A percentile compares a stretch with the other conserved stretches of the same genome.
phyloP scores from a whole-genome alignment of 2,329 filamentous ascomycete genomes.

The Exophiala sp. region DNA sequence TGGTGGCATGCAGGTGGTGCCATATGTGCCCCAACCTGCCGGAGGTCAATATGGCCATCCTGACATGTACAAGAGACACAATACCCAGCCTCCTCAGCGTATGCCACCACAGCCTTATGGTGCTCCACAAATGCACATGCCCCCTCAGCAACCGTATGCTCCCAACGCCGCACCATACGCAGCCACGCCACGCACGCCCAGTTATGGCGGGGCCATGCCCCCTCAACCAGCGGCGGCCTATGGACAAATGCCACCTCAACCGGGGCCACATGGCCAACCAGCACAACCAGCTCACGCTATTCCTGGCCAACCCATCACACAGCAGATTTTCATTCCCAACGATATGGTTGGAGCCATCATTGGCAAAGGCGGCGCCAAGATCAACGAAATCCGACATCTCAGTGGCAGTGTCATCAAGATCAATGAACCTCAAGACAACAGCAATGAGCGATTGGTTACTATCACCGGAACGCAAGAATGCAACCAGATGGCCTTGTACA shows the following conservation, averaged over 20 bases:
- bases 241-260: conserved; percentile 58
- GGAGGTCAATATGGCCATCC: conserved; percentile 89
- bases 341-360: conserved; percentile 99
- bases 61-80: conserved; percentile 75
- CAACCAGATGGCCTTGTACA: conserved; percentile 99
- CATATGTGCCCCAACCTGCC: conserved; percentile 89
- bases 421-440: conserved; percentile 98
- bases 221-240: conserved; percentile 66
- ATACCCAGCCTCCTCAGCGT: conserved; percentile 67
- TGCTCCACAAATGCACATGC: conserved; percentile 69
- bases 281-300: conserved; percentile 65
- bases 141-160: conserved; percentile 41
- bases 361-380: conserved; percentile 96
- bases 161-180: conserved; percentile 70
- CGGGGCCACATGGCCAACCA: conserved; percentile 61
- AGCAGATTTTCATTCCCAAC: conserved; percentile 98
- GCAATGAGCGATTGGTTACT: conserved; percentile 94
- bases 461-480: conserved; percentile 97
- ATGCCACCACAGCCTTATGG: conserved; percentile 63
- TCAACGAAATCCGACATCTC: conserved; percentile 97
- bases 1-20: conserved; percentile 98
- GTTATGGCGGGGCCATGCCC: conserved; percentile 70
- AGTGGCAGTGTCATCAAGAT: conserved; percentile 99
- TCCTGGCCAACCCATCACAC: conserved; percentile 81
- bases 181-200: conserved; percentile 65